These are phyloP conservation scores for Pseudogymnoascus sp. DNA, from an alignment of 2,329 filamentous ascomycete species.

Conservation along the genomic window DNA sequence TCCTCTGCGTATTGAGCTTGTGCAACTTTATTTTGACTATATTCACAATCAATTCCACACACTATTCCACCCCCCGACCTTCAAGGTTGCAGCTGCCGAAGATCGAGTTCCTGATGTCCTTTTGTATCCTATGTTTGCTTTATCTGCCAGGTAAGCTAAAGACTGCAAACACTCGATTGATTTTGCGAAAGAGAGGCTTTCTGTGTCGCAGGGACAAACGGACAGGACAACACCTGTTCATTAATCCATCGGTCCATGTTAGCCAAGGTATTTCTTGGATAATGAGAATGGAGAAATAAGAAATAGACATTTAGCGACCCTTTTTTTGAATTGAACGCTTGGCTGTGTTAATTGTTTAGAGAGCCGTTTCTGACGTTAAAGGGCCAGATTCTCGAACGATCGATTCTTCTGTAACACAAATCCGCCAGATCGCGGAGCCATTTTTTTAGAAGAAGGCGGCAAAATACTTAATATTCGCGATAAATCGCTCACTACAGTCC, in stretches of 20 bases:
- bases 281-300: neutral
- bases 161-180: neutral
- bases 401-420: constrained; percentile 13
- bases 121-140: constrained; percentile 18
- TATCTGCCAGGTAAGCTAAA: constrained; percentile 17
- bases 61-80: constrained; percentile 18
- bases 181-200: neutral
- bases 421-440: constrained; percentile 13
- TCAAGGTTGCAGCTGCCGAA: constrained; percentile 13
- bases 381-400: constrained; percentile 18
- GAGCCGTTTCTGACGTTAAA: neutral
- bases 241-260: neutral
- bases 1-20: constrained; percentile 16
- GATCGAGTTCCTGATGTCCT: constrained; percentile 15
- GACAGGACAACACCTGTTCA: neutral
- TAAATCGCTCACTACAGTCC: constrained; percentile 18
- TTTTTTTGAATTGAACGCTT: neutral
- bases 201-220: neutral
- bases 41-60: constrained; percentile 21
- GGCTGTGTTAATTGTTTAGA: neutral
- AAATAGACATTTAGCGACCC: neutral
- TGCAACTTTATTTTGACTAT: constrained; percentile 20
- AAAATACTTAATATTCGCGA: constrained; percentile 17
- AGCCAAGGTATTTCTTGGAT: neutral
- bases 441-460: constrained; percentile 13